Evolutionary conservation across 768 basidiomycete genomes (phyloP).

Genomic region (Leucocoprinus sp.): DNA sequence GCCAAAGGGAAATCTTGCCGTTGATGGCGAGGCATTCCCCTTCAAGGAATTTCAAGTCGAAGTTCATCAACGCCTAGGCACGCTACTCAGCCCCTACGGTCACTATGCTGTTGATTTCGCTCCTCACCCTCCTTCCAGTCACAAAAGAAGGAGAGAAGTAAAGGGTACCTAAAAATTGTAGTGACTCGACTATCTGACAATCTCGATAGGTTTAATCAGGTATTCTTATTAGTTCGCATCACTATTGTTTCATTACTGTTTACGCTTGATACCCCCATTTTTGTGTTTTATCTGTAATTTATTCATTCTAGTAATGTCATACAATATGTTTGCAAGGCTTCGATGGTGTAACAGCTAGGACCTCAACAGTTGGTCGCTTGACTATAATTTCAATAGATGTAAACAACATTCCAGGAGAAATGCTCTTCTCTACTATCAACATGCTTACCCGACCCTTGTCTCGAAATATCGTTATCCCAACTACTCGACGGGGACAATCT

Average conservation of each 20-base stretch:
- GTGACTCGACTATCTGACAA: slow-evolving; percentile 1
- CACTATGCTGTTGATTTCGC: slow-evolving; percentile 51
- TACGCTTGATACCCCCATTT: slow-evolving; percentile 6
- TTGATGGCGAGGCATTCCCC: slow-evolving; percentile 76
- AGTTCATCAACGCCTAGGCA: slow-evolving; percentile 59
- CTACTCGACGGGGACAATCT: neutral
- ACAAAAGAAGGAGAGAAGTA: slow-evolving; percentile 5
- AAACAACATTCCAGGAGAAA: too few relatives aligned
- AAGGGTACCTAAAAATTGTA: slow-evolving; percentile 1
- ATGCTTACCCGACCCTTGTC: neutral
- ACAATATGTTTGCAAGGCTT: neutral
- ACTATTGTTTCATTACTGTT: too few relatives aligned
- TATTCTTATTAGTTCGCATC: slow-evolving; percentile 8
- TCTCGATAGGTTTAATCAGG: neutral
- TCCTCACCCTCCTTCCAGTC: slow-evolving; percentile 15
- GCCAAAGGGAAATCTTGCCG: slow-evolving; percentile 45
- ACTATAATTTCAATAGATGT: neutral
- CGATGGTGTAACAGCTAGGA: too few relatives aligned
- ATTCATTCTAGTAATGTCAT: too few relatives aligned
- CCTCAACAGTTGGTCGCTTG: too few relatives aligned
- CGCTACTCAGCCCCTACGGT: slow-evolving; percentile 55
- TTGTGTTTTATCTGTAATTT: neutral
- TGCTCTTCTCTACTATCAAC: neutral
- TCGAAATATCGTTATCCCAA: neutral
- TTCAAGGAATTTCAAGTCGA: slow-evolving; percentile 74